Conservation (phyloP, 352 stramenopile genomes). For the Phytophthora citricola region DNA sequence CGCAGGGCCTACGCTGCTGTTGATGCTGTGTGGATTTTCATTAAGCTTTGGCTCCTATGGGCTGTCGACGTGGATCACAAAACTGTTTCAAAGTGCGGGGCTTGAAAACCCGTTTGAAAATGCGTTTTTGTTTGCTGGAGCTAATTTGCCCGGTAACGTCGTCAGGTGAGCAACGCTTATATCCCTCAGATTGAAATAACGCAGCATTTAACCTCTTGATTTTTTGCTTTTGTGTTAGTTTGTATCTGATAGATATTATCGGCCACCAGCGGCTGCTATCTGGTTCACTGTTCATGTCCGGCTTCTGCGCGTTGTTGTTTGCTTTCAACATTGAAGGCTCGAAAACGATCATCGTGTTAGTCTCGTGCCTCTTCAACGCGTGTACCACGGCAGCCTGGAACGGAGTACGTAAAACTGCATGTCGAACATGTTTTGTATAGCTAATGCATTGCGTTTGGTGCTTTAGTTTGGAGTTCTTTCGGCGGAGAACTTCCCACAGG, state of each 20-base stretch:
- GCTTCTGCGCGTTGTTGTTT: slow-evolving; percentile 75
- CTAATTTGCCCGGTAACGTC: slow-evolving; percentile 93
- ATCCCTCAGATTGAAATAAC: neutral
- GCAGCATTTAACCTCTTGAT: neutral
- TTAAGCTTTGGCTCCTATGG: slow-evolving; percentile 93
- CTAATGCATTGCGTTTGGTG: neutral
- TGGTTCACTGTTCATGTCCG: slow-evolving; percentile 71
- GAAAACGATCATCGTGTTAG: slow-evolving; percentile 78
- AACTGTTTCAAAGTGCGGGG: slow-evolving; percentile 88
- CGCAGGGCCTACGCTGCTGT: slow-evolving; percentile 53
- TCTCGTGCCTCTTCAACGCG: slow-evolving; percentile 92
- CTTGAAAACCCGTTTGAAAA: slow-evolving; percentile 93
- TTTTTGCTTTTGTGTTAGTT: slow-evolving; percentile 30
- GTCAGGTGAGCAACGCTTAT: slow-evolving; percentile 53
- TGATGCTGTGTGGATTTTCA: slow-evolving; percentile 76
- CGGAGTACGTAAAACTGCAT: slow-evolving; percentile 48
- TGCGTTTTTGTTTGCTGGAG: slow-evolving; percentile 91
- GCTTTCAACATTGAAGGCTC: slow-evolving; percentile 77
- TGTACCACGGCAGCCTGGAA: slow-evolving; percentile 93
- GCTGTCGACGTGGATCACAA: slow-evolving; percentile 95
- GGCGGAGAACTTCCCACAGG: slow-evolving; percentile 88
- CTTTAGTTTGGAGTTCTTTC: slow-evolving; percentile 89
- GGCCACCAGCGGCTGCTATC: slow-evolving; percentile 76
- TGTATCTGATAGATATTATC: slow-evolving; percentile 77
- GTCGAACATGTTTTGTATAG: too few relatives aligned